Evolutionary conservation across 352 stramenopile species (phyloP).

Genomic region (Phytophthora megakarya): DNA sequence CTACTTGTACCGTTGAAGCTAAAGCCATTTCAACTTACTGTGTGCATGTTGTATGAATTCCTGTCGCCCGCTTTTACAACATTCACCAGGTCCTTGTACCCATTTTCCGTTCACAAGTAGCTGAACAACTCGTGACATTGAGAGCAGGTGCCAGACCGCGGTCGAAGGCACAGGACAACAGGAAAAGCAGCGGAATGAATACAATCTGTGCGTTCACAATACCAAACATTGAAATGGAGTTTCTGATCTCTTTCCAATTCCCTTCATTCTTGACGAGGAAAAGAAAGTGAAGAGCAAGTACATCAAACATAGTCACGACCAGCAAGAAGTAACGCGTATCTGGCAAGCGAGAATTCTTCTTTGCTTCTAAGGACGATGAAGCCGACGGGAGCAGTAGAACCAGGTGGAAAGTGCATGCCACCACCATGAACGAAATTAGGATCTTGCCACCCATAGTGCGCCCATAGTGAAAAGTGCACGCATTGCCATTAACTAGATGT

Average conservation of each 20-base stretch:
- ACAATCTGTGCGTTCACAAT: conserved; percentile 86
- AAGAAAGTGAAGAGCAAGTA: conserved; percentile 85
- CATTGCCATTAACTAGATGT: too few relatives aligned
- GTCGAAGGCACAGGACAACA: conserved; percentile 48
- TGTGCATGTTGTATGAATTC: too few relatives aligned
- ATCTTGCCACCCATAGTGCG: conserved; percentile 79
- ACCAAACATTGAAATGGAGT: conserved; percentile 88
- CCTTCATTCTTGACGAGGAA: conserved; percentile 86
- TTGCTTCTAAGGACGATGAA: background rate
- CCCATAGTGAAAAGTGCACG: conserved; percentile 87
- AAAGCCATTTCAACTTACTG: too few relatives aligned
- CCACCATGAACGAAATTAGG: conserved; percentile 78
- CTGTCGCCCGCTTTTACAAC: too few relatives aligned
- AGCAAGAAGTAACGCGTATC: conserved; percentile 69
- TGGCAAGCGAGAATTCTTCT: conserved; percentile 29
- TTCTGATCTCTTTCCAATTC: conserved; percentile 88
- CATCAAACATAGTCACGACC: conserved; percentile 82
- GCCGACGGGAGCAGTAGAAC: conserved; percentile 43
- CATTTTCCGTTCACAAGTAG: too few relatives aligned
- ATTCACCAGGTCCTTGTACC: too few relatives aligned
- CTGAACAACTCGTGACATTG: too few relatives aligned
- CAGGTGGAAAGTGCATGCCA: conserved; percentile 70
- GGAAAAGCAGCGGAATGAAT: conserved; percentile 79
- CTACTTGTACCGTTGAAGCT: too few relatives aligned
- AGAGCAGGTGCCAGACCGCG: conserved; percentile 20